Evolutionary conservation across 495 filamentous ascomycete genomes (phyloP), one percentile per base, ranked within the genome.

Genomic region (Thermothielavioides terrestris): DNA sequence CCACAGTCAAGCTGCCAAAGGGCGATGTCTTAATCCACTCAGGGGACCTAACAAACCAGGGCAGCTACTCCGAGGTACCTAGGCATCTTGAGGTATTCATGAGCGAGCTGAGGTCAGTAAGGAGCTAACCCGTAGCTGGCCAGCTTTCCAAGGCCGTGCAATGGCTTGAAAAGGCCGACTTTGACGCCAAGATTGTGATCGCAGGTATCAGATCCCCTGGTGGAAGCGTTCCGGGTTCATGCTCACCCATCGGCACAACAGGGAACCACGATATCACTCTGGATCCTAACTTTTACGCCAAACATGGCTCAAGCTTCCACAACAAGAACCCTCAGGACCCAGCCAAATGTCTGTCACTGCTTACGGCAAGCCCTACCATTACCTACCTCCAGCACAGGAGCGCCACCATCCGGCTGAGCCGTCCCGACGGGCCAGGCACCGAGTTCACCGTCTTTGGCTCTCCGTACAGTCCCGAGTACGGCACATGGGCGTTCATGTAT

Each of bases 21-120:
- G 91, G 90, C 12, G 91, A 97, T 57, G 78, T 97, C 3, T 72
- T 97, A 15, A 85, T 97, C 34, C 92, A 96, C 58, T 87, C 89
- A 7, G 91, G 91, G 7, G 91, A 97, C 63, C 72, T 96, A 31
- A 83, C 83, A 35, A 92, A 92, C 53, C 77, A 81, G 57, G 91
- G 91, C 34, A 87, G 81, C 37, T 77, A 61, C 47, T 68, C 67
- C 5, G 67, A 69, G 58, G 66, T 66, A 56, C 3, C 26, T 21
- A 25, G 14, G 21, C 10, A 28, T 28, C 27, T 32, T 15, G 36
- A 38, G 37, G 20, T 14, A 34, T 34, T n/a, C n/a, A n/a, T n/a
- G n/a, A n/a, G n/a, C n/a, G n/a, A n/a, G n/a, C n/a, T n/a, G n/a
- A n/a, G n/a, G n/a, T n/a, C n/a, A n/a, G n/a, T n/a, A n/a, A 3